These are phyloP conservation scores for Ogataea ramenticola DNA, from an alignment of 805 yeast species.

Conservation along the genomic window DNA sequence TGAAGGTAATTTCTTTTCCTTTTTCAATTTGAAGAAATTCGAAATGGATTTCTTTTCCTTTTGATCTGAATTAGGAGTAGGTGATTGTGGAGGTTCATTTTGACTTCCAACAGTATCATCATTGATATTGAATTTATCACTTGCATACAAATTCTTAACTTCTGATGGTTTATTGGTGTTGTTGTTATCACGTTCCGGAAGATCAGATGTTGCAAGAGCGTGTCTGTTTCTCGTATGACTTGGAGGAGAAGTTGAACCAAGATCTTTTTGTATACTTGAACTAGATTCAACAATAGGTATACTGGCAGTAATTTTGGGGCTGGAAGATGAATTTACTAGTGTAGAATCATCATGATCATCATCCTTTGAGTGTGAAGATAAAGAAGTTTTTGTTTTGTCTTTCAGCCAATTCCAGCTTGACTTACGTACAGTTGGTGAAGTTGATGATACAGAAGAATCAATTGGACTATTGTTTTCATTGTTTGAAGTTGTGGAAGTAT, in stretches of 20 bases:
- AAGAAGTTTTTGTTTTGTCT: constrained; percentile 5
- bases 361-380: constrained; percentile 4
- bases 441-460: not conserved
- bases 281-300: not conserved
- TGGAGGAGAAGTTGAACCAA: constrained; percentile 3
- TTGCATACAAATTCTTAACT: too few species aligned
- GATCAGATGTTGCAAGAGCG: constrained; percentile 12
- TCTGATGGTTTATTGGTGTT: too few species aligned
- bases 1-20: constrained; percentile 9
- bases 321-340: not conserved
- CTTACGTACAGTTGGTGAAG: constrained; percentile 2
- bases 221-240: constrained; percentile 22
- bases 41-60: constrained; percentile 12
- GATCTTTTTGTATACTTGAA: not conserved
- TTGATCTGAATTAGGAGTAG: not conserved
- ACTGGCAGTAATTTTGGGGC: not conserved
- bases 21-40: constrained; percentile 21
- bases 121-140: not conserved
- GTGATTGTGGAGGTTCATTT: not conserved
- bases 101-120: not conserved
- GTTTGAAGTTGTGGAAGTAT: too few species aligned
- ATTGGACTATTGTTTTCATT: not conserved
- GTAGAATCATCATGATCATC: not conserved
- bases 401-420: constrained; percentile 11
- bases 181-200: too few species aligned